Base-by-base conservation (phyloP, 148 eudicot species). In the Pouteria glomerata region DNA sequence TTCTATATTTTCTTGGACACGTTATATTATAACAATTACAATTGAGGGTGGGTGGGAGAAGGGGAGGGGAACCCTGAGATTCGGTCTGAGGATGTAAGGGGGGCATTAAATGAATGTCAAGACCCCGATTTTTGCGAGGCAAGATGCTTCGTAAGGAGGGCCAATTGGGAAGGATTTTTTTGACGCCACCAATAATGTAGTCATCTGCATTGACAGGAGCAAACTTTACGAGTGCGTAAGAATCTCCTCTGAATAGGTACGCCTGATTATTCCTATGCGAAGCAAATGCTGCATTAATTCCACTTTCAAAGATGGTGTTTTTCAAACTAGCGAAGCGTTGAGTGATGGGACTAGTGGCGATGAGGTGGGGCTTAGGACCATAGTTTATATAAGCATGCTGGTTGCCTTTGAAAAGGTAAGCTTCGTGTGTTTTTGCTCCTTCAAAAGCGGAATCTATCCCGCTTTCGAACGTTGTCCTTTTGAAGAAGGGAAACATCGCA, bases 401-500 rank as follows among this genome's bases (percentile, higher is more conserved):
- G 29, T 55, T 10, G 58, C 30, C 58, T 55, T 55, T 55, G 29
- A 55, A 55, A 2, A 55, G 19, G 63, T 58, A 58, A 30, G 63
- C 63, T 58, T 58, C 63, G 18, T 29, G 8, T 2, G 1, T 29
- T 29, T 1, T 11, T 15, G 63, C 29, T 29, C 26, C 47, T 48
- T 39, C 48, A 63, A 63, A 37, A 3, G 67, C 67, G 7, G 67
- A 47, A 23, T 63, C 67, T 8, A 37, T 0, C 8, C 67, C 50
- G 10, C 18, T 63, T 23, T 63, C 31, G 14, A 63, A 63, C 67
- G 39, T 29, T 21, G 67, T 63, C 27, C 48, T 48, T 39, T 63
- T 39, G 67, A 63, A 63, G 19, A 63, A 21, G 67, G 67, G 30
- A n/a, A 63, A 63, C 67, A 63, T 63, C 30, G 67, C 50, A 63